Conservation (phyloP, 176 grass and related monocot species). For the Aegilops longissima region DNA sequence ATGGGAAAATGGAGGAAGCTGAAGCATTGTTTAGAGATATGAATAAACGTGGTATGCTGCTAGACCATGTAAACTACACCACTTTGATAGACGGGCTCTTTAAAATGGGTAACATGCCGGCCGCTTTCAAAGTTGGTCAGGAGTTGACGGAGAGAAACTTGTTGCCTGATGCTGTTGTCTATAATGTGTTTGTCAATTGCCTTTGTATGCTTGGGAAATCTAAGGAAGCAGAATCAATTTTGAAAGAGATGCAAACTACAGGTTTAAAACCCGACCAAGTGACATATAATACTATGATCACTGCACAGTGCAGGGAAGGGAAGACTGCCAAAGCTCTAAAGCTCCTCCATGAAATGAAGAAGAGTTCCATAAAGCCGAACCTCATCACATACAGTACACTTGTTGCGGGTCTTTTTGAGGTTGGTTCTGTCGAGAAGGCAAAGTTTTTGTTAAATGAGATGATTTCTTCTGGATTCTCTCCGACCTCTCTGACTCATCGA, state of each 20-base stretch:
- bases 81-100: conserved; percentile 86
- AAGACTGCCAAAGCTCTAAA: conserved; percentile 58
- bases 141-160: conserved; percentile 70
- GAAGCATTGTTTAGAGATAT: conserved; percentile 58
- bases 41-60: conserved; percentile 43
- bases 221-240: conserved; percentile 58
- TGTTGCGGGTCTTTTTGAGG: conserved; percentile 48
- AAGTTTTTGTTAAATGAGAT: conserved; percentile 71
- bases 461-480: conserved; percentile 42
- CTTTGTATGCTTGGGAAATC: conserved; percentile 68
- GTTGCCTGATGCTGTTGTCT: conserved; percentile 69
- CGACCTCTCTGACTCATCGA: conserved; percentile 55
- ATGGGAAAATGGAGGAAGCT: conserved; percentile 65
- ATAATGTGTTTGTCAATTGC: conserved; percentile 97
- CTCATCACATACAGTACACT: conserved; percentile 77
- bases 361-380: conserved; percentile 62
- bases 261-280: conserved; percentile 74
- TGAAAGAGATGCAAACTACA: conserved; percentile 71
- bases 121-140: conserved; percentile 68
- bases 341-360: conserved; percentile 61
- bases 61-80: conserved; percentile 79
- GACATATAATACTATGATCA: conserved; percentile 91
- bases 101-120: conserved; percentile 60
- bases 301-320: conserved; percentile 63
- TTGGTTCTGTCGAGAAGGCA: conserved; percentile 42